Evolutionary conservation across 2,329 filamentous ascomycete genomes (phyloP).

Genomic region (Coniochaeta sp.): DNA sequence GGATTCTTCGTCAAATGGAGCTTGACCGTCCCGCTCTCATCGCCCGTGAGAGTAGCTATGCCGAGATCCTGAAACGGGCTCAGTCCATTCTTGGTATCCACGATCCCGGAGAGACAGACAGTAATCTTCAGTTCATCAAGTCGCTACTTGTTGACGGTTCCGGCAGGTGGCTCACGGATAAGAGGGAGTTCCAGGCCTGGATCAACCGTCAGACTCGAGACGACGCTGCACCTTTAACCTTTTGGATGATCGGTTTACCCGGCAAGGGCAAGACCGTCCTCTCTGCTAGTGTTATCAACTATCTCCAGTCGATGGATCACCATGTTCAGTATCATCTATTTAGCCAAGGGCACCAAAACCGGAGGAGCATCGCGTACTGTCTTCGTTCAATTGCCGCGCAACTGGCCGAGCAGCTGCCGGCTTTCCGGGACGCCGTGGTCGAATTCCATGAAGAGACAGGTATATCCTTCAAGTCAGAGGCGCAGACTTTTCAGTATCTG

Average conservation of each 20-base stretch:
- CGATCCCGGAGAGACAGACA: neutral
- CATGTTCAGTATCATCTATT: conserved; percentile 1
- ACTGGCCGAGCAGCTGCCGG: neutral
- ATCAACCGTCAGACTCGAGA: neutral
- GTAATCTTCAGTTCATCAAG: neutral
- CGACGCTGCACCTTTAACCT: neutral
- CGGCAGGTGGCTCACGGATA: neutral
- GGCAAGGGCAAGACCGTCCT: conserved; percentile 1
- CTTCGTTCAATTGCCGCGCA: conserved; percentile 2
- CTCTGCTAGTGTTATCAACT: neutral
- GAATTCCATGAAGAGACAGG: neutral
- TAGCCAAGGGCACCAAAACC: neutral
- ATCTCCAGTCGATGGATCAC: neutral
- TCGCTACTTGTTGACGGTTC: neutral
- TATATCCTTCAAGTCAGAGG: neutral
- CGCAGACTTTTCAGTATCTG: neutral
- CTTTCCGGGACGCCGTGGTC: neutral
- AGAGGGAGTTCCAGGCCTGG: neutral
- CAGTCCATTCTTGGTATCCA: neutral
- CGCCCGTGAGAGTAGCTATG: neutral
- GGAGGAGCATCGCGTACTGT: neutral
- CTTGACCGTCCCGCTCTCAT: neutral
- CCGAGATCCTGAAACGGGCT: neutral
- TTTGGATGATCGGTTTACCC: conserved; percentile 2
- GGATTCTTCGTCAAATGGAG: neutral